Conservation (phyloP, 1,284 basidiomycete species). For the Coriolopsis trogii region DNA sequence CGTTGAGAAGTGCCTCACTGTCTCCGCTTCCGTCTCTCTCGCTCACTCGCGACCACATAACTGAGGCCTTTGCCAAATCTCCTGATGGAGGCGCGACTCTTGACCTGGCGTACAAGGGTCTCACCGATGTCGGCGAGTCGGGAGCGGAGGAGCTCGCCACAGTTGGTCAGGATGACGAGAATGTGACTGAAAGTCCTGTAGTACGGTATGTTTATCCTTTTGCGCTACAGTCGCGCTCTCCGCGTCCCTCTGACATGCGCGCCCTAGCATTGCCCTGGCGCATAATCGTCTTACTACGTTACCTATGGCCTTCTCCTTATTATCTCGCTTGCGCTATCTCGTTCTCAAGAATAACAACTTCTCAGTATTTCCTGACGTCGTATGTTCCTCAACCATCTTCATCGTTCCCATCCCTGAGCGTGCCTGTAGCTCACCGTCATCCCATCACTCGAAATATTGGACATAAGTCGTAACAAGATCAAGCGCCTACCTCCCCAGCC, state of each 20-base stretch:
- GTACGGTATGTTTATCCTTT: conserved; percentile 61
- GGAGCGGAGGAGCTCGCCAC: conserved; percentile 76
- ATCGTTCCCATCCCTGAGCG: neutral
- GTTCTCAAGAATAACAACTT: conserved; percentile 92
- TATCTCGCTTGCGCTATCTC: conserved; percentile 86
- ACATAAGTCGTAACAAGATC: conserved; percentile 94
- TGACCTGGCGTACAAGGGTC: conserved; percentile 76
- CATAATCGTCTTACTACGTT: conserved; percentile 85
- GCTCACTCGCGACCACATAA: conserved; percentile 59
- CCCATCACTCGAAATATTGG: conserved; percentile 90
- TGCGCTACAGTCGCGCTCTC: neutral
- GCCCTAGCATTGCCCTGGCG: conserved; percentile 78
- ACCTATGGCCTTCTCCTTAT: conserved; percentile 76
- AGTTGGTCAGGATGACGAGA: conserved; percentile 53
- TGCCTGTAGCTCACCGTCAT: conserved; percentile 75
- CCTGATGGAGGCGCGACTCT: conserved; percentile 81
- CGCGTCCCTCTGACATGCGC: conserved; percentile 4
- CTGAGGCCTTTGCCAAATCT: conserved; percentile 68
- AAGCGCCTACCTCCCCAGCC: conserved; percentile 79
- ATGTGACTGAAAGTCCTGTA: conserved; percentile 58
- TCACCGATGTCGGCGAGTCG: conserved; percentile 75
- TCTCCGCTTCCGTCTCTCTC: conserved; percentile 42
- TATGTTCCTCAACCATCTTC: conserved; percentile 36
- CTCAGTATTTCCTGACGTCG: conserved; percentile 83
- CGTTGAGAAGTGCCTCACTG: conserved; percentile 24